phyloP scores from a whole-genome alignment of 768 basidiomycete genomes.

The Scleroderma citrinum region DNA sequence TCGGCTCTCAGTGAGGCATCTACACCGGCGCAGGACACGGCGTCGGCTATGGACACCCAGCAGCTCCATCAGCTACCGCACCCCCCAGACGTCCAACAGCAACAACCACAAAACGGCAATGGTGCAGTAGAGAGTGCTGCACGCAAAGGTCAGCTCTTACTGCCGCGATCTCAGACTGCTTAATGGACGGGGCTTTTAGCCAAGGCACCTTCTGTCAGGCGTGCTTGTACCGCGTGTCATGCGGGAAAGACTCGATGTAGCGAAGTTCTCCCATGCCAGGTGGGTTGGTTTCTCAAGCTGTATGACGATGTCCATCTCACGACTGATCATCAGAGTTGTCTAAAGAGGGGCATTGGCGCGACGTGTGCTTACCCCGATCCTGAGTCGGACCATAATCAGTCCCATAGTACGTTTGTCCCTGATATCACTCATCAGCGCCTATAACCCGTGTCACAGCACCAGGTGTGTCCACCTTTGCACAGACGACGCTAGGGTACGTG shows the following conservation, averaged over 20 bases:
- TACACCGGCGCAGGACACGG: conserved; percentile 63
- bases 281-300: conserved; percentile 23
- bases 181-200: conserved; percentile 35
- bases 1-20: conserved; percentile 70
- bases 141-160: conserved; percentile 54
- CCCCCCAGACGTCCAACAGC: conserved; percentile 31
- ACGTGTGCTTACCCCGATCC: conserved; percentile 76
- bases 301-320: background rate
- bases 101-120: conserved; percentile 23
- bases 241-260: conserved; percentile 80
- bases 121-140: conserved; percentile 26
- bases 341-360: conserved; percentile 71
- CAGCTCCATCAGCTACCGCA: conserved; percentile 40
- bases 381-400: conserved; percentile 43
- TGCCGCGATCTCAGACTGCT: conserved; percentile 7
- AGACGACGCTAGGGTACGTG: conserved; percentile 35
- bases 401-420: conserved; percentile 18
- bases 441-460: conserved; percentile 20
- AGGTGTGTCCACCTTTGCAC: conserved; percentile 32
- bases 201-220: conserved; percentile 75
- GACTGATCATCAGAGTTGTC: conserved; percentile 52
- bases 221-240: conserved; percentile 78
- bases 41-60: conserved; percentile 53
- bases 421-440: background rate
- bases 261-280: conserved; percentile 79